Evolutionary conservation across 805 yeast genomes (phyloP).

Genomic region (Metschnikowia baotianmanensis): DNA sequence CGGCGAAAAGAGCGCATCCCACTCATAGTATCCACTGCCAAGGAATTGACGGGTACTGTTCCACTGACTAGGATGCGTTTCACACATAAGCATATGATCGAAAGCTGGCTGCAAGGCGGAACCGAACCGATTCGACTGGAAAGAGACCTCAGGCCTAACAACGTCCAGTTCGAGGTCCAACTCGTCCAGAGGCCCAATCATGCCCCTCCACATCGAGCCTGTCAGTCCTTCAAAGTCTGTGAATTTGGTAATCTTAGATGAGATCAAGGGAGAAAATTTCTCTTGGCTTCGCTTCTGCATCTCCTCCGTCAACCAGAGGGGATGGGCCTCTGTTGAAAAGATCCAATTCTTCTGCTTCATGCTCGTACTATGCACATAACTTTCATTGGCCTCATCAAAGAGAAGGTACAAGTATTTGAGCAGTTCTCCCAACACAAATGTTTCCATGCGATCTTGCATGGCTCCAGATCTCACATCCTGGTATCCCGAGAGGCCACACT

Average conservation of each 20-base stretch:
- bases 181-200: constrained; percentile 6
- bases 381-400: constrained; percentile 64
- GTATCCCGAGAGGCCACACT: constrained; percentile 81
- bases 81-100: constrained; percentile 27
- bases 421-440: constrained; percentile 86
- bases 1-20: constrained; percentile 43
- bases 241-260: constrained; percentile 5
- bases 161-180: neutral
- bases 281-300: constrained; percentile 10
- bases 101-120: constrained; percentile 13
- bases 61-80: constrained; percentile 26
- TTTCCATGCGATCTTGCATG: constrained; percentile 82
- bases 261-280: constrained; percentile 7
- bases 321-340: constrained; percentile 91
- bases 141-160: neutral
- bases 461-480: constrained; percentile 64
- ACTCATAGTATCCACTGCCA: constrained; percentile 38
- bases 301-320: constrained; percentile 64
- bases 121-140: constrained; percentile 18
- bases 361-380: constrained; percentile 30
- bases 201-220: constrained; percentile 13
- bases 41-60: constrained; percentile 16
- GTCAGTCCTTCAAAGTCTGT: constrained; percentile 8
- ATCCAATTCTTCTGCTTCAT: constrained; percentile 53
- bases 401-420: constrained; percentile 76